phyloP scores from a whole-genome alignment of 805 yeast species.

The Maudiozyma turicensis region DNA sequence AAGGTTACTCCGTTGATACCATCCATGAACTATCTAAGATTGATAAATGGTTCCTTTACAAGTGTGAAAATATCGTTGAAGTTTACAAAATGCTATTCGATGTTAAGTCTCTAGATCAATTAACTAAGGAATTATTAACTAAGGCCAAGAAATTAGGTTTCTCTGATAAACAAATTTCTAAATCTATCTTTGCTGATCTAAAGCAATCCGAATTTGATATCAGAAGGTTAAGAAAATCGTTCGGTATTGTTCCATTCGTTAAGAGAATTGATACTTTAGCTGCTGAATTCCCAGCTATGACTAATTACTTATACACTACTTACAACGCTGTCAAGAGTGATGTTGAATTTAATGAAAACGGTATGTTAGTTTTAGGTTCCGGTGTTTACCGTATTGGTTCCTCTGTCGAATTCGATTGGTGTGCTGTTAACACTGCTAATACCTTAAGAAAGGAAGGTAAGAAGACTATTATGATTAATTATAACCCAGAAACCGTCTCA shows the following conservation, averaged over 20 bases:
- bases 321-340: constrained; percentile 86
- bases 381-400: constrained; percentile 99
- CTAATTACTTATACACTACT: constrained; percentile 92
- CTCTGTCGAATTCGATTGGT: constrained; percentile 98
- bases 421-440: constrained; percentile 95
- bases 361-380: constrained; percentile 93
- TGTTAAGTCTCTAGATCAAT: constrained; percentile 44
- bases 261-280: constrained; percentile 96
- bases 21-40: constrained; percentile 89
- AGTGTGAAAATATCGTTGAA: constrained; percentile 84
- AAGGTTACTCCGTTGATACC: constrained; percentile 79
- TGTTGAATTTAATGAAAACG: constrained; percentile 76
- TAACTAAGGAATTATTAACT: constrained; percentile 59
- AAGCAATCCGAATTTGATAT: constrained; percentile 58
- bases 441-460: constrained; percentile 81
- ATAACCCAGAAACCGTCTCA: constrained; percentile 97
- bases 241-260: constrained; percentile 82
- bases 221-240: constrained; percentile 69
- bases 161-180: constrained; percentile 87
- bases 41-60: constrained; percentile 92
- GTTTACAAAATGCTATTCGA: constrained; percentile 74
- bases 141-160: constrained; percentile 91
- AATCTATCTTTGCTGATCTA: constrained; percentile 48
- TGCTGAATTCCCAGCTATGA: constrained; percentile 96
- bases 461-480: constrained; percentile 92